Evolutionary conservation across 768 basidiomycete species (phyloP).

Genomic region (Peribolospora kevripleyi): DNA sequence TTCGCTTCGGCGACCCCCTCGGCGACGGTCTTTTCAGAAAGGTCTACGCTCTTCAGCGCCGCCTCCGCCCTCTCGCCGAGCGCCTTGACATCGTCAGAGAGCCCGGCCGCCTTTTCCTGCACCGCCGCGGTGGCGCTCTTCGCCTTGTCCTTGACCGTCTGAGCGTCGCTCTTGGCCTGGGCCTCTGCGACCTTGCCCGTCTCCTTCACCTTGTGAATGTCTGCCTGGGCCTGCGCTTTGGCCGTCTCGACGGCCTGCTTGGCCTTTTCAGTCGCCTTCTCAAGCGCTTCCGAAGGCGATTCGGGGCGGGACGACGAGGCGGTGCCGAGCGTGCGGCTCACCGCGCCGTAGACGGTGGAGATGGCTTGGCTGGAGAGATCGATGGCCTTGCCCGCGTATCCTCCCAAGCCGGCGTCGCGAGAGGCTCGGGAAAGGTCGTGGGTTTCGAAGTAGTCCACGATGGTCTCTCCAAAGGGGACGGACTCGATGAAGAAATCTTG

Average conservation of each 20-base stretch:
- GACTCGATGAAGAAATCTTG: slow-evolving; percentile 62
- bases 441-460: slow-evolving; percentile 60
- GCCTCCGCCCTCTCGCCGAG: slow-evolving; percentile 49
- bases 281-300: slow-evolving; percentile 8
- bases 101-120: slow-evolving; percentile 28
- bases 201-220: slow-evolving; percentile 19
- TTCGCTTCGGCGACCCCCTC: slow-evolving; percentile 8
- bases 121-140: slow-evolving; percentile 26
- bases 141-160: slow-evolving; percentile 13
- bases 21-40: slow-evolving; percentile 9
- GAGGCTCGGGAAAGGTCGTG: slow-evolving; percentile 35
- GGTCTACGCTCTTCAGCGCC: slow-evolving; percentile 26
- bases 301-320: slow-evolving; percentile 6
- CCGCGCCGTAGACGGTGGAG: neutral
- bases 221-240: slow-evolving; percentile 29
- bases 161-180: slow-evolving; percentile 17
- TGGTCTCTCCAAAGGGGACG: slow-evolving; percentile 48
- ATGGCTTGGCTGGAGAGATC: neutral
- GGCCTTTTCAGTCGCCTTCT: slow-evolving; percentile 9
- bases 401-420: slow-evolving; percentile 51
- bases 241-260: slow-evolving; percentile 25
- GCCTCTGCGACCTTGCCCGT: slow-evolving; percentile 15
- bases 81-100: slow-evolving; percentile 40
- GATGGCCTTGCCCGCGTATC: slow-evolving; percentile 47
- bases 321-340: slow-evolving; percentile 1